phyloP scores from a whole-genome alignment of 228 moss, liverwort and hornwort genomes.

The Sphagnum magellanicum region DNA sequence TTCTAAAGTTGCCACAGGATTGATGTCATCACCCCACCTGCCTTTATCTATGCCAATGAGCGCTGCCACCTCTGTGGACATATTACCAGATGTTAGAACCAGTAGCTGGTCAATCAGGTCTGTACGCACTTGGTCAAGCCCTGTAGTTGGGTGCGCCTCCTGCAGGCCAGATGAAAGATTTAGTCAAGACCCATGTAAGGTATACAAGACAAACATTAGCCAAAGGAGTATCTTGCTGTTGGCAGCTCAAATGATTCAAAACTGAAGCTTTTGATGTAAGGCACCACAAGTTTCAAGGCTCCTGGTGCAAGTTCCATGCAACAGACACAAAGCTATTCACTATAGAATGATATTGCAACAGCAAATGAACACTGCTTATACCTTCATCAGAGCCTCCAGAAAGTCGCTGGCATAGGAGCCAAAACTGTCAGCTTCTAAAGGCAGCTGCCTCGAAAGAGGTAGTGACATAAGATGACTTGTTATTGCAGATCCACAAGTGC shows the following conservation, averaged over 20 bases:
- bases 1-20: conserved; percentile 88
- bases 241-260: no score
- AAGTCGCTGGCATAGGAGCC: conserved; percentile 85
- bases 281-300: no score
- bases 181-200: no score
- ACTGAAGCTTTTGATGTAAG: no score
- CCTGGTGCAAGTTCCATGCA: no score
- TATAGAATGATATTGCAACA: no score
- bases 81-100: conserved; percentile 62
- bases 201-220: no score
- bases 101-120: conserved; percentile 86
- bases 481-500: conserved; percentile 90
- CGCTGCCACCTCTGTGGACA: conserved; percentile 66
- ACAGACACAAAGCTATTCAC: no score
- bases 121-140: conserved; percentile 62
- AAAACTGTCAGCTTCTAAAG: conserved; percentile 85
- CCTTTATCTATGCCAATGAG: conserved; percentile 73
- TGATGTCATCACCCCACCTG: conserved; percentile 89
- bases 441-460: conserved; percentile 55
- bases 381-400: conserved; percentile 77
- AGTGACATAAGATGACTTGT: conserved; percentile 72
- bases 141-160: conserved; percentile 84
- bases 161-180: conserved; percentile 16
- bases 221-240: no score
- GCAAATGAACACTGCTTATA: conserved; percentile 1